These are phyloP conservation scores for Lactuca sativa DNA, from an alignment of 129 eudicot species.

Conservation along the genomic window DNA sequence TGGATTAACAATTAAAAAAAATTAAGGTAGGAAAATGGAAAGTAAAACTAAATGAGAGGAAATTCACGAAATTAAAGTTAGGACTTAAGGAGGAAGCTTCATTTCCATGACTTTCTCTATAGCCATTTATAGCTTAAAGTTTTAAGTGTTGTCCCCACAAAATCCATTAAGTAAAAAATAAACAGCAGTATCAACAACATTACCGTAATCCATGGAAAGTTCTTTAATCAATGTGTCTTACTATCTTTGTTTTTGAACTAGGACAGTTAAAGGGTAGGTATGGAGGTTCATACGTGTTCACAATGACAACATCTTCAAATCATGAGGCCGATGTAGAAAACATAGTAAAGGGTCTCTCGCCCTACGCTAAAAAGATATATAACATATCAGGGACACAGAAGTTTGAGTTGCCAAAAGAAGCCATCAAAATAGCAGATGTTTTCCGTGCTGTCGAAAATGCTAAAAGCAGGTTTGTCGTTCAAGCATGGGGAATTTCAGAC, in stretches of 20 bases:
- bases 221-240: conserved; percentile 13
- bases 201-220: too few species aligned
- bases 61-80: too few species aligned
- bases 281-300: conserved; percentile 81
- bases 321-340: conserved; percentile 72
- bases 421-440: conserved; percentile 66
- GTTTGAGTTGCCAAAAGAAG: conserved; percentile 84
- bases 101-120: too few species aligned
- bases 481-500: conserved; percentile 92
- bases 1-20: too few species aligned
- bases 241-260: background rate
- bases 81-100: too few species aligned
- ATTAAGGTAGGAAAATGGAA: too few species aligned
- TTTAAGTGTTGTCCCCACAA: too few species aligned
- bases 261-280: conserved; percentile 84
- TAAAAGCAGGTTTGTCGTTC: conserved; percentile 71
- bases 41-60: too few species aligned
- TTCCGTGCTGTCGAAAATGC: conserved; percentile 80
- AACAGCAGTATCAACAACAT: too few species aligned
- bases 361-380: conserved; percentile 69
- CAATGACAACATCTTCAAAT: conserved; percentile 71
- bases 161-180: too few species aligned
- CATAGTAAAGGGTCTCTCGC: conserved; percentile 53
- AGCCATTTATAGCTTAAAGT: too few species aligned
- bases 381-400: conserved; percentile 86